Evolutionary conservation across 441 rosid genomes (phyloP), one percentile per base, ranked within the genome.

Genomic region (Arabidopsis hybrid): DNA sequence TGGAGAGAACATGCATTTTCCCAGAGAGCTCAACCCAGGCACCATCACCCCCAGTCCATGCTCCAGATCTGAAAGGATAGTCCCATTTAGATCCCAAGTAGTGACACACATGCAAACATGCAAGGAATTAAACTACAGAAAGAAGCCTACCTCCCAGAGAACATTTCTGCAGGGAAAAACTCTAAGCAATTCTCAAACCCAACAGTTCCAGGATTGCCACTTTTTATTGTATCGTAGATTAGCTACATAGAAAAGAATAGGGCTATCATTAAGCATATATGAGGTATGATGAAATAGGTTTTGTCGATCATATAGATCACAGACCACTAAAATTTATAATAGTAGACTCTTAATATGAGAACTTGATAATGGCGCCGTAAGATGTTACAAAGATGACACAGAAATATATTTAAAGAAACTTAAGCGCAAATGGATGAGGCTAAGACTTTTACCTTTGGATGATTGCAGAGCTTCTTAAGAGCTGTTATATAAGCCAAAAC

Each of bases 401-500:
- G 32, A 6, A 43, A 14, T 11, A 32, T 6, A 53, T 39, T 40
- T 31, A 58, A 17, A 65, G 45, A 51, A 59, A 77, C 42, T 39
- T 35, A 50, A 59, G 35, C 13, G 8, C 45, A 69, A 67, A 52
- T 67, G 32, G 40, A 70, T 40, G 36, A 58, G 18, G 38, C 35
- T 45, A 16, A 31, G 18, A 67, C 61, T 43, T 58, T 47, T 79
- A 95, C 99, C 97, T 95, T 95, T 45, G 99, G 99, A 86, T 95
- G 99, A 79, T 95, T 95, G 87, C 99, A 92, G 68, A 95, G 95
- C 92, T 95, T 95, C 87, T 95, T 95, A 51, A 95, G 99, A 80
- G 97, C 98, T 64, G 99, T 95, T 71, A 95, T 92, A 83, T 91
- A 92, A 60, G 98, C 99, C 87, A 95, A 84, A 62, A 95, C 94